Percentiles rank a stretch among this genome's conserved stretches.
Conservation (phyloP, 2,329 filamentous ascomycete genomes). For the Aspergillus sp. region DNA sequence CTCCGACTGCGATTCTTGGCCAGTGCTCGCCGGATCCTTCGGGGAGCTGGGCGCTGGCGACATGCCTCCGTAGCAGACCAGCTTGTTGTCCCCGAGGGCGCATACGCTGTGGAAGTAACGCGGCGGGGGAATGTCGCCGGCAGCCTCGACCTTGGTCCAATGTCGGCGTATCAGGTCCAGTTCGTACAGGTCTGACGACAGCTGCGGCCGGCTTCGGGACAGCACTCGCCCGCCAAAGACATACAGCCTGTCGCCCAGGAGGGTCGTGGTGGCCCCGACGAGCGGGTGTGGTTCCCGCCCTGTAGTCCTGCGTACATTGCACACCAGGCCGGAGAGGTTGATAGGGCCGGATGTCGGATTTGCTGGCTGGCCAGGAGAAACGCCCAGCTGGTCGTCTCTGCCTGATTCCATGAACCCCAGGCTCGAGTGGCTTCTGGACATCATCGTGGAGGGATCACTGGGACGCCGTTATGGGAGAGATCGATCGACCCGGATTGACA, state of each 20-base stretch:
- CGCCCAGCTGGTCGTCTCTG: conserved; percentile 24
- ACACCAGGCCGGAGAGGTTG: conserved; percentile 57
- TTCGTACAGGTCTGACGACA: conserved; percentile 89
- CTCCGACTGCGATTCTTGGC: conserved; percentile 62
- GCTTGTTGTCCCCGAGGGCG: conserved; percentile 81
- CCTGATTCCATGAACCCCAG: conserved; percentile 24
- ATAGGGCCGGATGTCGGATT: conserved; percentile 38
- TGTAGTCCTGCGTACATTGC: conserved; percentile 69
- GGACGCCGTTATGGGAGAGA: neutral
- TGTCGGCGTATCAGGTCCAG: conserved; percentile 82
- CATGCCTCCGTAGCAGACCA: conserved; percentile 98
- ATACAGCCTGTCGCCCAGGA: conserved; percentile 90
- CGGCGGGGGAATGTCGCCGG: conserved; percentile 77
- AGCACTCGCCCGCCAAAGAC: conserved; percentile 89
- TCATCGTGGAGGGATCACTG: conserved; percentile 17
- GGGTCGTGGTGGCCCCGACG: conserved; percentile 90
- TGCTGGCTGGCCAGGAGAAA: conserved; percentile 20
- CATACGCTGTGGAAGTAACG: conserved; percentile 98
- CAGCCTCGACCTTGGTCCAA: conserved; percentile 82
- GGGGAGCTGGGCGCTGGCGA: conserved; percentile 57
- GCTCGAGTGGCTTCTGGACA: conserved; percentile 33
- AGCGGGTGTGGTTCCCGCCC: conserved; percentile 83
- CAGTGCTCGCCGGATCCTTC: conserved; percentile 34
- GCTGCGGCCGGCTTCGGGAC: conserved; percentile 69
- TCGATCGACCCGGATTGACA: neutral